These are phyloP conservation scores for Rhypophila decipiens DNA, from an alignment of 495 filamentous ascomycete species.

Conservation along the genomic window DNA sequence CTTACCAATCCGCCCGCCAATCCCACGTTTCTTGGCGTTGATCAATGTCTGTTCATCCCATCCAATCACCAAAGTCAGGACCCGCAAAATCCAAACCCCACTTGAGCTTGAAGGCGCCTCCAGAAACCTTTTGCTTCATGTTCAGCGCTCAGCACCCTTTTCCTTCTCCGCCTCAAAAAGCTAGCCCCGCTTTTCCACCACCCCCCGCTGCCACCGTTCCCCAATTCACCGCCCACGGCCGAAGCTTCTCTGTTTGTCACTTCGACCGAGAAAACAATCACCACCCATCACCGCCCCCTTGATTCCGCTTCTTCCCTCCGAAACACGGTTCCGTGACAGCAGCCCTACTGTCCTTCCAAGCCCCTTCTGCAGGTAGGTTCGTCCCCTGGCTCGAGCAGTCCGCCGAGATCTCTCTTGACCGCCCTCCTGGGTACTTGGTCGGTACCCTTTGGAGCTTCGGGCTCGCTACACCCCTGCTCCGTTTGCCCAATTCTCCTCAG, in stretches of 20 bases:
- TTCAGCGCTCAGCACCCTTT: neutral
- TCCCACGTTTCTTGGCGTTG: slow-evolving; percentile 12
- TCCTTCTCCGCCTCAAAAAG: neutral
- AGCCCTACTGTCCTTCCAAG: slow-evolving; percentile 1
- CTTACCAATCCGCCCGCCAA: too few relatives aligned
- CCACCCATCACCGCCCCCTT: too few relatives aligned
- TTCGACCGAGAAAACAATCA: neutral
- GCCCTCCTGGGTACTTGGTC: slow-evolving; percentile 10
- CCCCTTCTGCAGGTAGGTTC: slow-evolving; percentile 7
- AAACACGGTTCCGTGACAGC: too few relatives aligned
- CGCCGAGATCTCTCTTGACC: slow-evolving; percentile 7
- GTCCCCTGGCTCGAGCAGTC: neutral
- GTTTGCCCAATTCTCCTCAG: too few relatives aligned
- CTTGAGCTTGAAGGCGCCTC: too few relatives aligned
- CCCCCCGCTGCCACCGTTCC: neutral
- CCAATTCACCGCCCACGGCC: neutral
- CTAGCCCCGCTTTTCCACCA: neutral
- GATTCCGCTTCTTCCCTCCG: neutral
- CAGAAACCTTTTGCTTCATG: neutral
- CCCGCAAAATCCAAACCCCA: neutral
- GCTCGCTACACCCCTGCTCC: neutral
- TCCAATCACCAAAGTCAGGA: slow-evolving; percentile 1
- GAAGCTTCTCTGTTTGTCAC: neutral
- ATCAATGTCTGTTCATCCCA: neutral
- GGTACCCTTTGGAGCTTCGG: slow-evolving; percentile 1